Percentiles rank a stretch among this genome's conserved stretches.
These are phyloP conservation scores for Penicillium coffeae DNA, from an alignment of 495 filamentous ascomycete species.

Conservation along the genomic window DNA sequence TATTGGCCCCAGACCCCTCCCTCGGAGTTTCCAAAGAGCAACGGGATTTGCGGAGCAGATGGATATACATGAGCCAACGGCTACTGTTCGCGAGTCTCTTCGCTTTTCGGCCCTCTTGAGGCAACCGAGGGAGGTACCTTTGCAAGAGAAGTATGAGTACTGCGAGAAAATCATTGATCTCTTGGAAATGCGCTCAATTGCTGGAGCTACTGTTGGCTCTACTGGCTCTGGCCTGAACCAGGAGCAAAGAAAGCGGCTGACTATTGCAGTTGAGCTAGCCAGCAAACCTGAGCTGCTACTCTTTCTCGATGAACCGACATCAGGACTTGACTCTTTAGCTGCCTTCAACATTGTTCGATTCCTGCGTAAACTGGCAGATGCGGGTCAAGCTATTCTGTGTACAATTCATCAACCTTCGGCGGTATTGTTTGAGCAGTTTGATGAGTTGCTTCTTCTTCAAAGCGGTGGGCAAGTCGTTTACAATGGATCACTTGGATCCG, in stretches of 20 bases:
- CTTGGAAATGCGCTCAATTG: constrained; percentile 56
- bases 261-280: constrained; percentile 67
- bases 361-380: constrained; percentile 60
- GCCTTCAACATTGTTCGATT: constrained; percentile 66
- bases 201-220: constrained; percentile 53
- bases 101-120: constrained; percentile 57
- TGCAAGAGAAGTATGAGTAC: constrained; percentile 61
- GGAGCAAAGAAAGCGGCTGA: constrained; percentile 62
- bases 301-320: constrained; percentile 78
- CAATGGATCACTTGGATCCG: constrained; percentile 58
- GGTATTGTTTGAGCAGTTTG: constrained; percentile 70
- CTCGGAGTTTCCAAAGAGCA: constrained; percentile 45
- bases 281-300: constrained; percentile 63
- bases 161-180: constrained; percentile 57
- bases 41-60: constrained; percentile 62
- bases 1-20: constrained; percentile 29
- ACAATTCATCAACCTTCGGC: constrained; percentile 82
- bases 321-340: constrained; percentile 62
- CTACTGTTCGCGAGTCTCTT: constrained; percentile 60
- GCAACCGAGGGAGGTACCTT: constrained; percentile 52
- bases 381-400: constrained; percentile 68
- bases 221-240: constrained; percentile 52
- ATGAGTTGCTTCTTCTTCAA: constrained; percentile 65
- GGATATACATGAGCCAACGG: constrained; percentile 60
- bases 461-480: constrained; percentile 69